Base-by-base conservation (phyloP, 768 basidiomycete species). In the Pholiota microspora region DNA sequence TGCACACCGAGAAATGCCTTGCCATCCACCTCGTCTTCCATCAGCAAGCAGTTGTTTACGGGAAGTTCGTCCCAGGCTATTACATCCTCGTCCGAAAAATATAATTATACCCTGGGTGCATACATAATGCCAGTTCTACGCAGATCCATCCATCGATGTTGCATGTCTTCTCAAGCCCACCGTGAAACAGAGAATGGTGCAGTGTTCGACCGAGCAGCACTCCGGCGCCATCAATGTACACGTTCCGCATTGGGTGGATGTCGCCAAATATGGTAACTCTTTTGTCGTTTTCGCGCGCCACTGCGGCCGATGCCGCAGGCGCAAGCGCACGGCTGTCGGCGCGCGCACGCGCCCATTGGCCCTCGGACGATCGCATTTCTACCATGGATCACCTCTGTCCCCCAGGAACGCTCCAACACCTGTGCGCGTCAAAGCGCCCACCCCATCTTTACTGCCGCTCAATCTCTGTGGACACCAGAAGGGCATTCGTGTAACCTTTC, bases 401-500 rank as follows among this genome's bases (percentile, higher is more conserved):
- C 9, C 27, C 3, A 42, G 38, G 38, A 42, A 42, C 40, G 16
- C 40, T 23, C 4, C 29, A 48, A 47, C 9, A 27, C 28, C 46
- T 32, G 13, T 12, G 13, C 46, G 16, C 46, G 21, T 34, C 27
- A 28, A 27, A 31, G 28, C 27, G 27, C 32, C 21, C 46, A 31
- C 28, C 4, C n/a, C 13, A n/a, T 16, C 18, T 34, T 31, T 48
- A 31, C 18, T 35, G 49, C 34, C 24, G 21, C 32, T 27, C 34
- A 34, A 29, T 23, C 49, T 36, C 49, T 31, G 49, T n/a, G 29
- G 6, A 12, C 24, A n/a, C 25, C 16, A n/a, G 53, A 55, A 60
- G 56, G 56, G 29, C 48, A 31, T 50, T 53, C 56, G 59, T 57
- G 56, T 56, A 57, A 59, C 29, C 56, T 57, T 62, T 60, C 56